A percentile compares a stretch with the other conserved stretches of the same genome.
Evolutionary conservation across 176 grass and related monocot genomes (phyloP).

Genomic region (Lolium perenne): DNA sequence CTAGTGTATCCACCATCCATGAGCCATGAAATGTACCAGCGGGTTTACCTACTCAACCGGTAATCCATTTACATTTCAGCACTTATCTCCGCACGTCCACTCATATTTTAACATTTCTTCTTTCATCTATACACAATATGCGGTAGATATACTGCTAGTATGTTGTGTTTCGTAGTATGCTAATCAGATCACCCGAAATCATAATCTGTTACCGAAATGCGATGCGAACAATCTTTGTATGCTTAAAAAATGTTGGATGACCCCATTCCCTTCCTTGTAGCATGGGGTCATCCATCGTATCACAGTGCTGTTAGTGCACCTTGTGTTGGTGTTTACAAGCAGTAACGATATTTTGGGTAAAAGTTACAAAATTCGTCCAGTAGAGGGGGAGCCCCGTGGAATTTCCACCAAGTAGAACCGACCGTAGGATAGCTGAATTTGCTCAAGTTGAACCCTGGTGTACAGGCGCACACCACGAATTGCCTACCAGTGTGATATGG

Average conservation of each 20-base stretch:
- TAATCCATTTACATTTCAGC: background rate
- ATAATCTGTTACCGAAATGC: background rate
- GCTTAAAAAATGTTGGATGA: background rate
- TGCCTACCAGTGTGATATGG: no score
- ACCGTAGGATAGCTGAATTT: no score
- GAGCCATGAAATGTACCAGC: conserved; percentile 9
- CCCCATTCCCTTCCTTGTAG: background rate
- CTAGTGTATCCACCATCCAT: background rate
- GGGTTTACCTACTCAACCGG: background rate
- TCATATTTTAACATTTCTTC: no score
- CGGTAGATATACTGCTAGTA: no score
- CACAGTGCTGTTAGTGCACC: background rate
- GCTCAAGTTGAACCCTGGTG: no score
- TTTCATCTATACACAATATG: no score
- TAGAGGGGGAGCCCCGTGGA: no score
- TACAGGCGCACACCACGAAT: no score
- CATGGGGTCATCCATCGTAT: background rate
- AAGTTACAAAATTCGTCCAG: background rate
- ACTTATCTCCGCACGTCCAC: no score
- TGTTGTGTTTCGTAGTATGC: no score
- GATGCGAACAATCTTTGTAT: background rate
- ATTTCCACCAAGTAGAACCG: no score
- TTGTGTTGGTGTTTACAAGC: background rate
- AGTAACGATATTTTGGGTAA: background rate
- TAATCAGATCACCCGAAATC: background rate